Percentiles rank a stretch among this genome's conserved stretches.
These are phyloP conservation scores for Rhodofomes roseus DNA, from an alignment of 1,284 basidiomycete genomes.

Conservation along the genomic window DNA sequence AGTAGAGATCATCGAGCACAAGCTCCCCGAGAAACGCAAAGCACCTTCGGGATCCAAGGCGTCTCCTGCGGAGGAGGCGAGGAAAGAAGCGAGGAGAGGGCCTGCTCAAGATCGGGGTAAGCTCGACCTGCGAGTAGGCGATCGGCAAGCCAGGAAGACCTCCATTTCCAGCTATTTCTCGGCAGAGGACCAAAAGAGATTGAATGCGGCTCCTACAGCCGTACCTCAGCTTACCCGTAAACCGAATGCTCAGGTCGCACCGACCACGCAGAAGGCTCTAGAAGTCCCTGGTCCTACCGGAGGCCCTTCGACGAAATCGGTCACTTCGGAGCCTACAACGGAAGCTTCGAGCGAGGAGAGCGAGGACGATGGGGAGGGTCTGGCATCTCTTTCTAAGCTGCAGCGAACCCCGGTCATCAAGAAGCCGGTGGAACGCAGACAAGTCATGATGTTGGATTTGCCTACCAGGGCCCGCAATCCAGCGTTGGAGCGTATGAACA, in stretches of 20 bases:
- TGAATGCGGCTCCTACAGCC: slow-evolving; percentile 25
- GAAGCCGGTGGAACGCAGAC: slow-evolving; percentile 57
- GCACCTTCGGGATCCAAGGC: slow-evolving; percentile 1
- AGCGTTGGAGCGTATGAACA: slow-evolving; percentile 45
- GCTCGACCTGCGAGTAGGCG: neutral
- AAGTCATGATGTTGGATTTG: slow-evolving; percentile 69
- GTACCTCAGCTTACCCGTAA: slow-evolving; percentile 13
- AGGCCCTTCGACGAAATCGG: slow-evolving; percentile 2
- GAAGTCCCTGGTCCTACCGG: slow-evolving; percentile 7
- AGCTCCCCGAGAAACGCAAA: slow-evolving; percentile 10
- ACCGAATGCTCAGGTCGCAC: neutral
- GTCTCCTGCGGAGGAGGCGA: slow-evolving; percentile 2
- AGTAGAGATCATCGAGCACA: slow-evolving; percentile 32
- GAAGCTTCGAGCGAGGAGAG: slow-evolving; percentile 35
- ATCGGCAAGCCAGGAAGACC: slow-evolving; percentile 12
- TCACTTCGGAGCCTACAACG: slow-evolving; percentile 32
- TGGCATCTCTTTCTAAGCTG: slow-evolving; percentile 60
- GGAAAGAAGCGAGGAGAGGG: neutral
- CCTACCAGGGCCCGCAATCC: slow-evolving; percentile 40
- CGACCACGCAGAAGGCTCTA: neutral
- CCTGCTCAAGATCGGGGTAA: neutral
- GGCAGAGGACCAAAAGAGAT: slow-evolving; percentile 33
- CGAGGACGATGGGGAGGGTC: slow-evolving; percentile 51
- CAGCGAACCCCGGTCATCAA: slow-evolving; percentile 59
- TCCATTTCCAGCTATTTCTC: slow-evolving; percentile 31